Conservation (phyloP, 2,329 filamentous ascomycete species). For the Ilyonectria sp. region DNA sequence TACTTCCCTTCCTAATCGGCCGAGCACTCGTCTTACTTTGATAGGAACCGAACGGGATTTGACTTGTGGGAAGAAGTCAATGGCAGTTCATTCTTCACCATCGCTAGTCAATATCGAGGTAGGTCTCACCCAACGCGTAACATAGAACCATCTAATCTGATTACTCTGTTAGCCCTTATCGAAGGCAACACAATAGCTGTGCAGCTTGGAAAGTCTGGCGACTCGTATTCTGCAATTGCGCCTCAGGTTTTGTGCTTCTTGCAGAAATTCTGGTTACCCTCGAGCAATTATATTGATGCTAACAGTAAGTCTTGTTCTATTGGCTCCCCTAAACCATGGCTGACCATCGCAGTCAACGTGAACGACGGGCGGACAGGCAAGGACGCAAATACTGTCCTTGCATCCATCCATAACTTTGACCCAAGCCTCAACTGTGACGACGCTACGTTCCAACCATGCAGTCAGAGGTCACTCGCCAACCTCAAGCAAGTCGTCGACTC, state of each 20-base stretch:
- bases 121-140: constrained; percentile 43
- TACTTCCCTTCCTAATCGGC: too few relatives aligned
- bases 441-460: constrained; percentile 85
- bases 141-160: neutral
- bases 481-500: constrained; percentile 83
- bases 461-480: constrained; percentile 77
- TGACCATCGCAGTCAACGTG: constrained; percentile 61
- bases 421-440: constrained; percentile 76
- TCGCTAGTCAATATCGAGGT: constrained; percentile 77
- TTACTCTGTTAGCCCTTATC: constrained; percentile 62
- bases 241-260: constrained; percentile 82
- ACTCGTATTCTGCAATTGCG: constrained; percentile 74
- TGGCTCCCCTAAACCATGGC: neutral
- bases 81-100: constrained; percentile 85
- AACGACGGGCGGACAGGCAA: constrained; percentile 76
- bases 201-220: constrained; percentile 73
- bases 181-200: constrained; percentile 78
- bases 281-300: constrained; percentile 73
- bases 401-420: constrained; percentile 79
- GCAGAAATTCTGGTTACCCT: constrained; percentile 79
- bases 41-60: constrained; percentile 72
- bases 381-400: constrained; percentile 80
- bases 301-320: constrained; percentile 67
- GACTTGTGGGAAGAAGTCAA: constrained; percentile 89
- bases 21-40: constrained; percentile 4